Percentiles rank a stretch among this genome's conserved stretches.
Conservation (phyloP, 345 rosid genomes). For the Luvunga scandens region DNA sequence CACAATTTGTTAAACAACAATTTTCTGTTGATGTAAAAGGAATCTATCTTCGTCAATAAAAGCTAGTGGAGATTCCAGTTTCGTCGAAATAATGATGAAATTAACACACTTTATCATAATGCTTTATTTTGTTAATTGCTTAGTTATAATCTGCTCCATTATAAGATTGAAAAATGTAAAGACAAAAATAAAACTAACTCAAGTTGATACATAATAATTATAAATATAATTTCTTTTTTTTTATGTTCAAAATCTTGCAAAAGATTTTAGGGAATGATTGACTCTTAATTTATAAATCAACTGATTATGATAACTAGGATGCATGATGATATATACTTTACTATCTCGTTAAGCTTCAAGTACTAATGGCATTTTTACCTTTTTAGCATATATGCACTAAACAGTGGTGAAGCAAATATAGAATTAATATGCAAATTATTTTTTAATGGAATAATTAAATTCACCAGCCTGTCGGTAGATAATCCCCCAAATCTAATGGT, state of each 20-base stretch:
- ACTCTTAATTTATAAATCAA: not conserved
- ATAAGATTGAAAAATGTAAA: not conserved
- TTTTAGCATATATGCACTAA: too few relatives aligned
- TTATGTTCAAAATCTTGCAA: too few relatives aligned
- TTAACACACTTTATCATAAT: not conserved
- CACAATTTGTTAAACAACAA: not conserved
- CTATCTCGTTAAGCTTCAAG: too few relatives aligned
- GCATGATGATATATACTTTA: not conserved
- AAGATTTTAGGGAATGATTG: not conserved
- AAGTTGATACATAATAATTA: not conserved
- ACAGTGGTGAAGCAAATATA: too few relatives aligned
- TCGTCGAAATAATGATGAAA: not conserved
- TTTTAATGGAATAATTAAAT: not conserved
- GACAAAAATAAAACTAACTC: not conserved
- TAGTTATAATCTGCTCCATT: not conserved
- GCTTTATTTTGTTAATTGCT: not conserved
- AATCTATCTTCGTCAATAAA: not conserved
- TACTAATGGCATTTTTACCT: too few relatives aligned
- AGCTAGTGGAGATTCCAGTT: constrained; percentile 4
- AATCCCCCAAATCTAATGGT: not conserved
- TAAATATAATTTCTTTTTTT: not conserved
- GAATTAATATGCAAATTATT: not conserved
- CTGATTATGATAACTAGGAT: not conserved
- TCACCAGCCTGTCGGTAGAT: not conserved
- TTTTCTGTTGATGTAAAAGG: not conserved